These are phyloP conservation scores for Chlamydomonas reinhardtii DNA, from an alignment of 163 green algal genomes.

Conservation along the genomic window DNA sequence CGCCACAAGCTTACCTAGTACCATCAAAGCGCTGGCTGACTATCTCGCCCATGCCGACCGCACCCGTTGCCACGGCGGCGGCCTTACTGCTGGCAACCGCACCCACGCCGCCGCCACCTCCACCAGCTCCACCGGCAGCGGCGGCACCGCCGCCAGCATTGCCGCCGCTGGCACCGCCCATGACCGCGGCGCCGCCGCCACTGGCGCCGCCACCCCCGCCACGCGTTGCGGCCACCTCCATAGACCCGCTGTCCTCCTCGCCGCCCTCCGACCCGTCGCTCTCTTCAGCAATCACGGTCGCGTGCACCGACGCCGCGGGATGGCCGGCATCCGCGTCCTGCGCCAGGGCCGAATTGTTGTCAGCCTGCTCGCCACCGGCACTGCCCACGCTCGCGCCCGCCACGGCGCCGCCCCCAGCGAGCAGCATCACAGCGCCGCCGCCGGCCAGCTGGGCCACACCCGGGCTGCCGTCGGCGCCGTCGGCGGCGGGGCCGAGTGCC, in stretches of 20 bases:
- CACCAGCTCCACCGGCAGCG: not conserved
- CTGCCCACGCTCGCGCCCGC: constrained; percentile 39
- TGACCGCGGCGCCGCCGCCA: not conserved
- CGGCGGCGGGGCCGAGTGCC: not conserved
- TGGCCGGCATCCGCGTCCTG: constrained; percentile 39
- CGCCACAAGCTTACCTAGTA: not conserved
- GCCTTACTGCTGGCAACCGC: constrained; percentile 32
- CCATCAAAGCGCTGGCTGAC: constrained; percentile 34
- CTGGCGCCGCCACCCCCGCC: not conserved
- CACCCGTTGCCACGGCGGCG: not conserved
- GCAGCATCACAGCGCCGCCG: not conserved
- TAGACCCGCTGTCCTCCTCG: constrained; percentile 30
- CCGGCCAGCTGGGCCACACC: constrained; percentile 19
- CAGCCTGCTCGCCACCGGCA: constrained; percentile 42
- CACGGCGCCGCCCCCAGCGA: not conserved
- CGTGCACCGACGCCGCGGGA: constrained; percentile 41
- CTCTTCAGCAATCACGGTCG: constrained; percentile 42
- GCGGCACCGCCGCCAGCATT: too few relatives aligned
- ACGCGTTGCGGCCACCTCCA: constrained; percentile 19
- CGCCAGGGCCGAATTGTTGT: constrained; percentile 34
- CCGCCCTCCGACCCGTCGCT: constrained; percentile 32
- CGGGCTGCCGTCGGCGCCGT: not conserved
- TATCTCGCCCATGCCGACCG: constrained; percentile 9
- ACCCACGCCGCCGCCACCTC: not conserved
- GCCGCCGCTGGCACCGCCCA: too few relatives aligned